Base-by-base conservation (phyloP, 495 filamentous ascomycete species). In the Tuber borchii region DNA sequence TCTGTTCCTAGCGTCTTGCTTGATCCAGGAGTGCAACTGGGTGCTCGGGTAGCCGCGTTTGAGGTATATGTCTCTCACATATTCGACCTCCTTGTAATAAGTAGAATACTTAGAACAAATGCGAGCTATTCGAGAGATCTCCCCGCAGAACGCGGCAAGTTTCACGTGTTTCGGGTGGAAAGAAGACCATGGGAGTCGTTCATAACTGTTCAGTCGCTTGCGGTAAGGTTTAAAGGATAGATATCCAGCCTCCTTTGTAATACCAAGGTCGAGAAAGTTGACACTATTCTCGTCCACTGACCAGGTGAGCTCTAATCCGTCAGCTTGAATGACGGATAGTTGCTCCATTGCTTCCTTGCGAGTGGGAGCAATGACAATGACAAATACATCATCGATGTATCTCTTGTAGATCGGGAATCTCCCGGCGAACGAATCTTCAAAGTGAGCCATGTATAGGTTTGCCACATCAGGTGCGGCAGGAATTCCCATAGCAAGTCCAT, bases 371-470 rank as follows among this genome's bases (percentile, higher is more conserved):
- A 69, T 39, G 0, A 73, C 22, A 26, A 73, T 26, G 2, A 42
- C 34, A 43, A 73, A 68, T 7, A 73, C 34, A 73, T 73, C 72
- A 2, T 73, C 72, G 19, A 73, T 73, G 17, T 73, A 73, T 9
- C 72, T 40, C 0, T 5, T 2, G n/a, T 61, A 61, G 51, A 61
- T 0, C 0, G 22, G 20, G 8, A 51, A 10, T 3, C 0, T 2
- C 8, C 22, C 48, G n/a, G 22, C 48, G 22, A n/a, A 51, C 7
- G 48, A 10, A 8, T 51, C 7, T 61, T 73, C 72, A 17, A 68
- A 65, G 2, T 6, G n/a, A 2, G 20, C 22, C 12, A 46, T 56
- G 26, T 73, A 73, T 22, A 73, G 46, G 42, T 73, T 74, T 0
- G 72, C 56, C 0, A 74, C 72, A 20, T 74, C 51, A 0, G 72